phyloP scores from a whole-genome alignment of 352 stramenopile genomes.

The Phytopythium kandeliae region DNA sequence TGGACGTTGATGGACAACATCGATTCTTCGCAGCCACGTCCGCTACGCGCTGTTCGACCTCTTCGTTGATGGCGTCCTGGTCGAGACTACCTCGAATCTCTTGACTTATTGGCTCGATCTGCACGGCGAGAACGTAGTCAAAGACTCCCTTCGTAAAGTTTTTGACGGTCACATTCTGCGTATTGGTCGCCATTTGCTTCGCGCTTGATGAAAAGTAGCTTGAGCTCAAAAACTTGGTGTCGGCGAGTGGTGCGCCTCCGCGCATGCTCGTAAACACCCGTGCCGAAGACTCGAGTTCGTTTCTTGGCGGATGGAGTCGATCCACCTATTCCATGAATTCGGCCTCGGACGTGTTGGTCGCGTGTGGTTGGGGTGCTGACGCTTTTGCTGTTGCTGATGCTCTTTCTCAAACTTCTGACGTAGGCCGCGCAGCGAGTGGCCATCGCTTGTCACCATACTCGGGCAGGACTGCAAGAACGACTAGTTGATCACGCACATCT shows the following conservation, averaged over 20 bases:
- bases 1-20: too few relatives aligned
- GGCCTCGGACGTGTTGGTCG: background rate
- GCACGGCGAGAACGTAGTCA: background rate
- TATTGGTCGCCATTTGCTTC: background rate
- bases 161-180: background rate
- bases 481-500: background rate
- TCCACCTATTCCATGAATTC: too few relatives aligned
- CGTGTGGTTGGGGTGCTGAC: too few relatives aligned
- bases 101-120: background rate
- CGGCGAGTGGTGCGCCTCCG: background rate
- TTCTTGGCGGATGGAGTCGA: too few relatives aligned
- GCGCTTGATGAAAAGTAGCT: background rate
- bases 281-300: background rate
- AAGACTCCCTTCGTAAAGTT: background rate
- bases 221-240: background rate
- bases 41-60: too few relatives aligned
- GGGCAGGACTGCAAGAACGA: background rate
- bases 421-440: too few relatives aligned
- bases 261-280: background rate
- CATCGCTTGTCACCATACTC: background rate
- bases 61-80: too few relatives aligned
- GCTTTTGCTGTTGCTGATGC: too few relatives aligned
- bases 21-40: too few relatives aligned
- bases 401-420: too few relatives aligned
- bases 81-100: too few relatives aligned